Evolutionary conservation across 2,329 filamentous ascomycete genomes (phyloP), one percentile per base, ranked within the genome.

Genomic region (Colletotrichum zoysiae): DNA sequence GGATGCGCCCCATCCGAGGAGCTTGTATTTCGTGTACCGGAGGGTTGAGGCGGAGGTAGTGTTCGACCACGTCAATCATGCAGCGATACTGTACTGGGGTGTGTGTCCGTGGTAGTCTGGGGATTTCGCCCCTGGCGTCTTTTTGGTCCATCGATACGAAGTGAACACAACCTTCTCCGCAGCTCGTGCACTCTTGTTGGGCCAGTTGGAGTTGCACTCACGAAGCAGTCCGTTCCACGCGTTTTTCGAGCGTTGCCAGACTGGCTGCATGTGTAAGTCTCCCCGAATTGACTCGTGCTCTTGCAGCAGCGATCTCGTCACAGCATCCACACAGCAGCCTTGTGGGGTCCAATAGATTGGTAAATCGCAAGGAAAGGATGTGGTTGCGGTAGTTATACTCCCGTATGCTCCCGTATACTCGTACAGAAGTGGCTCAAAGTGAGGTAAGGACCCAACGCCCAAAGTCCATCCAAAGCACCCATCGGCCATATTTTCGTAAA

Each of bases 81-180:
- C 78, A 76, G 5, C 72, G 65, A 65, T 81, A 82, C 71, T 81
- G 78, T n/a, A n/a, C n/a, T n/a, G n/a, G n/a, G n/a, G 78, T 1
- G 79, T 82, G 62, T 78, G 67, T 0, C 73, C 26, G 1, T 69
- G 65, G 62, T 81, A 78, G 56, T 82, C 81, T 1, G 79, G 78
- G 23, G 74, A 76, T 4, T 33, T 48, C 8, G 59, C 55, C 8
- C 65, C 70, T 20, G 64, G 50, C 4, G 53, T 51, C 33, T 71
- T 75, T 11, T 75, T 77, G 20, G 78, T 77, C 81, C 81, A 82
- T 35, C 78, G 70, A 62, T 82, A 82, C 0, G 80, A 82, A 59
- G 82, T 76, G 75, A 82, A 82, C 30, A 82, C 74, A 59, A 81
- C 70, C 50, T 78, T 80, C 3, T 73, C 51, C 1, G 57, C 66